Evolutionary conservation across 2,329 filamentous ascomycete species (phyloP).

Genomic region (Colletotrichum abscissum): DNA sequence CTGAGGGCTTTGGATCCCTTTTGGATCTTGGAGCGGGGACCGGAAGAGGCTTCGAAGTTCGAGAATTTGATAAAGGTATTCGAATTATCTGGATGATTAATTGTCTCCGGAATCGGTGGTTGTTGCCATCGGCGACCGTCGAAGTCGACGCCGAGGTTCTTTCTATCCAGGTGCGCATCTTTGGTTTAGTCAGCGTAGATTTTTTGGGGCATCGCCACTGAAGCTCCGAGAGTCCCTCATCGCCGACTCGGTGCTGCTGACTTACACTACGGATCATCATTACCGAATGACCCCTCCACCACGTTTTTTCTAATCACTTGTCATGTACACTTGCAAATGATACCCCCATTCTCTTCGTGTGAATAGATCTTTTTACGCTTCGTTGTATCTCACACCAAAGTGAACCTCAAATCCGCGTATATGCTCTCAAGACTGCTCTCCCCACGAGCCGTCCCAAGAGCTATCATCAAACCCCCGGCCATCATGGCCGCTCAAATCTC

Average conservation of each 20-base stretch:
- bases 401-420: conserved; percentile 24
- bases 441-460: conserved; percentile 45
- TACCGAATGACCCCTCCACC: conserved; percentile 17
- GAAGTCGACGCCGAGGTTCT: conserved; percentile 17
- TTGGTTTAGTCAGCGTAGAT: conserved; percentile 32
- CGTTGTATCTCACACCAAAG: not conserved
- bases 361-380: not conserved
- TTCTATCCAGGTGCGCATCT: conserved; percentile 27
- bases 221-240: conserved; percentile 9
- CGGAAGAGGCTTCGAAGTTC: not conserved
- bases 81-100: not conserved
- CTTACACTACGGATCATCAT: conserved; percentile 20
- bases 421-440: conserved; percentile 48
- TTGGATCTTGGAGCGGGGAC: not conserved
- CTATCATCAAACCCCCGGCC: conserved; percentile 35
- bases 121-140: conserved; percentile 6
- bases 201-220: conserved; percentile 13
- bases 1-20: not conserved
- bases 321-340: not conserved
- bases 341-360: conserved; percentile 7
- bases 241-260: not conserved
- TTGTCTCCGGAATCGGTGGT: conserved; percentile 16
- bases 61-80: not conserved
- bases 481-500: conserved; percentile 48
- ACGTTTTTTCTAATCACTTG: not conserved